These are phyloP conservation scores for Leccinellum albellum DNA, from an alignment of 768 basidiomycete genomes.

Conservation along the genomic window DNA sequence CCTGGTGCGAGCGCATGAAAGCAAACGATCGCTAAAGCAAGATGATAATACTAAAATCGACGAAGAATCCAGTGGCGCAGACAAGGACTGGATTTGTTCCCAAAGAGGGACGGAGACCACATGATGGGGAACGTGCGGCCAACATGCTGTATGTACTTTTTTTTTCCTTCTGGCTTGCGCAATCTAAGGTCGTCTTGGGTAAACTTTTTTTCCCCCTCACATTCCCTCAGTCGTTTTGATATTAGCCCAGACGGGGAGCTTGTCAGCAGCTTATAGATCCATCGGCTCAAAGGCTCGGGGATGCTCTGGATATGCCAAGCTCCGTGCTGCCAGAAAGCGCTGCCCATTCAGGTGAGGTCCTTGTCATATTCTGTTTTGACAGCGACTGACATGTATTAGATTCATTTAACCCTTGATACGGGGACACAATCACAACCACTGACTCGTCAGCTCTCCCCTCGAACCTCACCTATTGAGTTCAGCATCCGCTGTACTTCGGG, in stretches of 20 bases:
- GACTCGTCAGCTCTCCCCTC: background rate
- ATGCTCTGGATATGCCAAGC: background rate
- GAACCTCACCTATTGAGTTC: background rate
- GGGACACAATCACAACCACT: no score
- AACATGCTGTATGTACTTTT: background rate
- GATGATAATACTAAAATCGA: background rate
- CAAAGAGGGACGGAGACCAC: background rate
- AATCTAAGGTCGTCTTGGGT: background rate
- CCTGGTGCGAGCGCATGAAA: background rate
- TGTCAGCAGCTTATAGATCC: background rate
- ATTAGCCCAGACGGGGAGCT: background rate
- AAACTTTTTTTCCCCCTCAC: background rate
- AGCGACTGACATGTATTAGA: background rate
- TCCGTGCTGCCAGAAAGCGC: background rate
- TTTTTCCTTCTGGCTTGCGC: background rate
- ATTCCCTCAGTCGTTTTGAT: background rate
- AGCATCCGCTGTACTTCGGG: no score
- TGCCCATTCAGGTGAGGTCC: background rate
- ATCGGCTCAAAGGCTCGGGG: background rate
- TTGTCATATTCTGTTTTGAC: background rate
- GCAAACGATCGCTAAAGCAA: background rate
- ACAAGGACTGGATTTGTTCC: background rate
- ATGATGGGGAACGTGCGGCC: background rate
- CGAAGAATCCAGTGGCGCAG: conserved; percentile 5
- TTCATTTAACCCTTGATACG: no score